Evolutionary conservation across 495 filamentous ascomycete species (phyloP), one percentile per base, ranked within the genome.

Genomic region (Penicillium pancosmium): DNA sequence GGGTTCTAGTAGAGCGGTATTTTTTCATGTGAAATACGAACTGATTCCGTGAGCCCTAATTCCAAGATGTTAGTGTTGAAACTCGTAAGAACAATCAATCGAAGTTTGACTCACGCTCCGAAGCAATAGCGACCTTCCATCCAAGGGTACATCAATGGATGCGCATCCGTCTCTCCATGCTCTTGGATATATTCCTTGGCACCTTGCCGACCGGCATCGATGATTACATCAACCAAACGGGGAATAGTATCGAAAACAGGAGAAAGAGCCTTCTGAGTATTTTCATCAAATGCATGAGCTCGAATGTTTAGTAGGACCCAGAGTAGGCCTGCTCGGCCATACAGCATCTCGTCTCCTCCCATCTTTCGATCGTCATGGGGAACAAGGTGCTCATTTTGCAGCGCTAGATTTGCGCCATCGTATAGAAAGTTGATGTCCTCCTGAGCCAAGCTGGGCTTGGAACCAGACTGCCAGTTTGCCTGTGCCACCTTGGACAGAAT

Each of bases 121-220:
- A 80, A 66, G 31, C 64, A 66, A 56, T 74, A 79, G 44, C 74
- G 50, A 1, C 65, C 72, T 57, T 69, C 68, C 69, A 71, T 71
- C 79, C 79, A 82, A 15, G 66, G 56, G 68, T 78, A 82, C 79
- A 80, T 82, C 58, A 82, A 59, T 6, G 74, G 74, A 48, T 77
- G 61, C 6, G 76, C 70, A 34, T 70, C 65, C 47, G 71, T 27
- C 2, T 68, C 55, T 15, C 75, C 70, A 50, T 78, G 52, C 23
- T 63, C 66, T 15, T 69, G 47, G 1, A 56, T 60, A 54, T 68
- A 78, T 16, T 68, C 62, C 7, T 55, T 62, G 1, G 68, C 58
- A 1, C 79, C 73, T 40, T 74, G 65, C 53, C 61, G 66, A 5
- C 79, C 77, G 7, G 68, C 63, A 16, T 64, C 61, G 31, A 82